phyloP scores from a whole-genome alignment of 1,284 basidiomycete species.

The Gastroboletus turbinatus region DNA sequence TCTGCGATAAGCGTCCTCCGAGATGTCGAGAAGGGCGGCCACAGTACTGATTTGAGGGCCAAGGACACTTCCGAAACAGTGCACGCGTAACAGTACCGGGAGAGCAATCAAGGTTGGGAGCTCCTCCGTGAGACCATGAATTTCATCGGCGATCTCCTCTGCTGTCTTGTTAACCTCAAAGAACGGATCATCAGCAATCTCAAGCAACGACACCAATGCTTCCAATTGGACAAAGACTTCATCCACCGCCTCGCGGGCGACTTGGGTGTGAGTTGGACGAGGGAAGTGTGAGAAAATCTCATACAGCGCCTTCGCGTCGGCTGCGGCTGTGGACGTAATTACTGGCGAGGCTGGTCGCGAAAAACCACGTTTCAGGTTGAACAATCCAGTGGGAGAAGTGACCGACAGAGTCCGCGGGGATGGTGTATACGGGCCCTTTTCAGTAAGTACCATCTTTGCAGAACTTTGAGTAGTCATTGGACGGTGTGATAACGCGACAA shows the following conservation, averaged over 20 bases:
- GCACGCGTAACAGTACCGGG: constrained; percentile 56
- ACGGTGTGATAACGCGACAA: constrained; percentile 68
- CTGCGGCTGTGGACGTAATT: constrained; percentile 42
- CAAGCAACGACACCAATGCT: constrained; percentile 56
- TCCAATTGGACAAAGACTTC: constrained; percentile 68
- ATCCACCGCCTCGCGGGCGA: constrained; percentile 73
- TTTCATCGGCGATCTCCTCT: constrained; percentile 39
- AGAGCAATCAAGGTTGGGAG: constrained; percentile 70
- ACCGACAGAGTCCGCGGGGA: constrained; percentile 48
- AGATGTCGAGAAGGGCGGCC: constrained; percentile 52
- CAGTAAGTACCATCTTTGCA: constrained; percentile 22
- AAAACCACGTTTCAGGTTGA: constrained; percentile 65
- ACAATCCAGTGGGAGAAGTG: constrained; percentile 59
- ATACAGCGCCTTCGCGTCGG: constrained; percentile 59
- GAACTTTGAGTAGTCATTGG: constrained; percentile 38
- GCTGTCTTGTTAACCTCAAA: constrained; percentile 25
- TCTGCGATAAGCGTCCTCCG: constrained; percentile 62
- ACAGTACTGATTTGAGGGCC: constrained; percentile 40
- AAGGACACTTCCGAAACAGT: constrained; percentile 26
- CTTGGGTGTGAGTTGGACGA: constrained; percentile 50
- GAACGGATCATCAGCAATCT: constrained; percentile 39
- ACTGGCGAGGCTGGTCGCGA: constrained; percentile 66
- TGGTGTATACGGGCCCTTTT: constrained; percentile 43
- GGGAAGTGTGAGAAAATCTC: constrained; percentile 61
- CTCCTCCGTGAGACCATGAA: constrained; percentile 55